phyloP scores from a whole-genome alignment of 768 basidiomycete species.

The Rhodosporidiobolus odoratus region DNA sequence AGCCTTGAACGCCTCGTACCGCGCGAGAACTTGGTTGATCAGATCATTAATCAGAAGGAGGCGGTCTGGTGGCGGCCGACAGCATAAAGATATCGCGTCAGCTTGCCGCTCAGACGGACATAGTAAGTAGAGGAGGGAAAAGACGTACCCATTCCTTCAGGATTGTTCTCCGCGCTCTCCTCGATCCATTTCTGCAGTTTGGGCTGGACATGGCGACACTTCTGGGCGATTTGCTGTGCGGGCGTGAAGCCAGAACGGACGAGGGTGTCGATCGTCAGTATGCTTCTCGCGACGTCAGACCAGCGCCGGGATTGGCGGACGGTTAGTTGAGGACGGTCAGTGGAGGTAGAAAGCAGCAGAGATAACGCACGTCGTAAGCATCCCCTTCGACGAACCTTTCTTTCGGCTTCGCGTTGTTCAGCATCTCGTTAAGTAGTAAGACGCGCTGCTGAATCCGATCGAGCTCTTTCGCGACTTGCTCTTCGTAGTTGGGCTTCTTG shows the following conservation, averaged over 20 bases:
- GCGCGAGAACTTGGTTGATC: conserved; percentile 82
- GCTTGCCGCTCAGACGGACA: too few species aligned
- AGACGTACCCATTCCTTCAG: conserved; percentile 74
- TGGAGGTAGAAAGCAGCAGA: too few species aligned
- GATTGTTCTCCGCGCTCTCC: conserved; percentile 81
- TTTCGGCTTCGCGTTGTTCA: conserved; percentile 71
- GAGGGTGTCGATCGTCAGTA: too few species aligned
- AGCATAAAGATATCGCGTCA: neutral
- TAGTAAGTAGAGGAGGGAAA: neutral
- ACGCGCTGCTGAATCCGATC: conserved; percentile 93
- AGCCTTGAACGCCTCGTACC: conserved; percentile 87
- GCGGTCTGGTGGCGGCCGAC: conserved; percentile 57
- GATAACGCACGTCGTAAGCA: conserved; percentile 71
- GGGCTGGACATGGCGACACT: conserved; percentile 74
- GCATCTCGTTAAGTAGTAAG: conserved; percentile 90
- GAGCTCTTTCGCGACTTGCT: conserved; percentile 80
- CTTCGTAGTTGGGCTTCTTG: conserved; percentile 85
- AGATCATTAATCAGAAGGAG: conserved; percentile 96
- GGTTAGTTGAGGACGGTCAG: too few species aligned
- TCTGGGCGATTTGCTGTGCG: conserved; percentile 77
- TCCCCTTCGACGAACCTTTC: conserved; percentile 83
- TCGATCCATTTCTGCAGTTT: conserved; percentile 98
- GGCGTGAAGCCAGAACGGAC: too few species aligned
- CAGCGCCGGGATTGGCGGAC: too few species aligned
- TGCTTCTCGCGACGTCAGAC: too few species aligned